Evolutionary conservation across 2,329 filamentous ascomycete genomes (phyloP).

Genomic region (Rasamsonia emersonii): DNA sequence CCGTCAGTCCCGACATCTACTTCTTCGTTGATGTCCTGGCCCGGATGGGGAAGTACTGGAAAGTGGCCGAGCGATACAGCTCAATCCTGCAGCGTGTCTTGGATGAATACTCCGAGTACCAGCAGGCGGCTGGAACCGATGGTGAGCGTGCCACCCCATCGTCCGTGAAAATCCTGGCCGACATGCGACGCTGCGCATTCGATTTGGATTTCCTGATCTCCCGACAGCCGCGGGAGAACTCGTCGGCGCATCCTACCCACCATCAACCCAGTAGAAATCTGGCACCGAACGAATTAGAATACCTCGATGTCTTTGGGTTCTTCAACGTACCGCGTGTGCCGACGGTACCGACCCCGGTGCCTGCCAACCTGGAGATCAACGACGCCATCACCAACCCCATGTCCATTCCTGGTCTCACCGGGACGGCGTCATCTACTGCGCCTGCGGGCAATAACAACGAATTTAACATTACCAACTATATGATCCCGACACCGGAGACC

Average conservation of each 20-base stretch:
- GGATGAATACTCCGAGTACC: constrained; percentile 74
- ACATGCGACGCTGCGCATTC: constrained; percentile 85
- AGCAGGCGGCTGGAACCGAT: constrained; percentile 50
- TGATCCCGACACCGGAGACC: constrained; percentile 38
- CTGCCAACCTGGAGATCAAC: constrained; percentile 8
- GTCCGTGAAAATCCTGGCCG: constrained; percentile 76
- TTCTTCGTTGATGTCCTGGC: constrained; percentile 75
- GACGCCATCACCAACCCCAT: constrained; percentile 20
- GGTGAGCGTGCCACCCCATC: constrained; percentile 70
- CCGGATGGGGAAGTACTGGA: constrained; percentile 76
- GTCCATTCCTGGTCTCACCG: constrained; percentile 28
- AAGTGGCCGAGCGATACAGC: constrained; percentile 74
- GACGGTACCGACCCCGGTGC: constrained; percentile 20
- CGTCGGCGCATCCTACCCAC: constrained; percentile 13
- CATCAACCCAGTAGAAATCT: constrained; percentile 45
- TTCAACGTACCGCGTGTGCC: constrained; percentile 80
- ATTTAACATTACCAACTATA: constrained; percentile 39
- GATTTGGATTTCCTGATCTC: constrained; percentile 87
- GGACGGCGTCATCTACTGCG: constrained; percentile 9
- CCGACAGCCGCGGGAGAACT: constrained; percentile 53
- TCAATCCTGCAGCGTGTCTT: constrained; percentile 72
- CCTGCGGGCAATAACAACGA: constrained; percentile 23
- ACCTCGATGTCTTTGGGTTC: constrained; percentile 87
- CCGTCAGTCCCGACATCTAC: constrained; percentile 67
- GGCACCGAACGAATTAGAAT: constrained; percentile 75